A percentile compares a stretch with the other conserved stretches of the same genome.
phyloP scores from a whole-genome alignment of 2,329 filamentous ascomycete species.

The Chaetothyriales sp. region DNA sequence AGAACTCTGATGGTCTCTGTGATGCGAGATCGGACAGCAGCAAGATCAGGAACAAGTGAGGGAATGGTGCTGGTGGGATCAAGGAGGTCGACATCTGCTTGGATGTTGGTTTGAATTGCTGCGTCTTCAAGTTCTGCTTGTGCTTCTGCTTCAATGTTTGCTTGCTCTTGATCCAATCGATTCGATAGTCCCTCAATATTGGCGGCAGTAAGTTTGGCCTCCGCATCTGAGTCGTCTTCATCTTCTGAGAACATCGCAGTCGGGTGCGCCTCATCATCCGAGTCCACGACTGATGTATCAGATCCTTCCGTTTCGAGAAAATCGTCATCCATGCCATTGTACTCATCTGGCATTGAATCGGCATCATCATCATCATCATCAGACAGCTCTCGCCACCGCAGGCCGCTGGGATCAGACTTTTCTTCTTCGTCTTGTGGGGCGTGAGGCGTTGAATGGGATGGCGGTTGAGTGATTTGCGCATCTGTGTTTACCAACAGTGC shows the following conservation, averaged over 20 bases:
- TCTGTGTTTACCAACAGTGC: constrained; percentile 19
- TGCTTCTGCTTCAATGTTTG: constrained; percentile 66
- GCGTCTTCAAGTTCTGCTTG: constrained; percentile 73
- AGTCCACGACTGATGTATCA: constrained; percentile 52
- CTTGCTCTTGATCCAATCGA: constrained; percentile 64
- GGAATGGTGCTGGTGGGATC: constrained; percentile 43
- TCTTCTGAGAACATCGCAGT: constrained; percentile 87
- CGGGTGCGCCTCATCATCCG: constrained; percentile 44
- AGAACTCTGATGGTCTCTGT: constrained; percentile 86
- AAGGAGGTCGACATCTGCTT: constrained; percentile 54
- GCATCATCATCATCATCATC: constrained; percentile 27
- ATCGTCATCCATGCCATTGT: constrained; percentile 34
- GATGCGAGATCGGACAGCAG: constrained; percentile 74
- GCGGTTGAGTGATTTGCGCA: constrained; percentile 16
- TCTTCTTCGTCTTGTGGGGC: constrained; percentile 32
- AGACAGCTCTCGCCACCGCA: constrained; percentile 18
- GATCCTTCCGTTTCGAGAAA: constrained; percentile 26
- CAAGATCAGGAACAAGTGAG: constrained; percentile 72
- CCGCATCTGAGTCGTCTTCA: constrained; percentile 71
- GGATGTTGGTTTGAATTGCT: constrained; percentile 86
- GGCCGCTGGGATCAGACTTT: constrained; percentile 20
- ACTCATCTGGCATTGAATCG: constrained; percentile 38
- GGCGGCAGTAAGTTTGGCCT: constrained; percentile 82
- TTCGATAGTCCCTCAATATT: constrained; percentile 87
- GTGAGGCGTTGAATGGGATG: constrained; percentile 21